These are phyloP conservation scores for Magnusiomyces magnusii DNA, from an alignment of 1,139 yeast genomes.

Conservation along the genomic window DNA sequence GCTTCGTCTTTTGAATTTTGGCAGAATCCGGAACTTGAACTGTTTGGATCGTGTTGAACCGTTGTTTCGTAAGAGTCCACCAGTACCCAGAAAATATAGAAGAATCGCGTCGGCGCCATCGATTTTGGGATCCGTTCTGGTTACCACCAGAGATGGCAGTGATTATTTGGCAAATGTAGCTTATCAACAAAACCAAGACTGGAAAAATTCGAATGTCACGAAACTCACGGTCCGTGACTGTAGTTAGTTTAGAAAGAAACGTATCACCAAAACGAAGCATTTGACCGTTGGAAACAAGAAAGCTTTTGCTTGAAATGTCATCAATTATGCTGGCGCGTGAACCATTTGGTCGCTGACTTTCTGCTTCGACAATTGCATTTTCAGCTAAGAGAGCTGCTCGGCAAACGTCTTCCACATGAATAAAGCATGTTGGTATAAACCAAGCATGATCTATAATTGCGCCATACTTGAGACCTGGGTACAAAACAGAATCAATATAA, in stretches of 20 bases:
- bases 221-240: background rate
- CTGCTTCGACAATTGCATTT: slow-evolving; percentile 19
- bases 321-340: background rate
- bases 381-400: slow-evolving; percentile 26
- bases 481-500: slow-evolving; percentile 25
- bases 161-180: slow-evolving; percentile 1
- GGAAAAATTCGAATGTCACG: slow-evolving; percentile 13
- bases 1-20: slow-evolving; percentile 10
- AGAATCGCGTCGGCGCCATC: slow-evolving; percentile 14
- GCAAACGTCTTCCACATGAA: slow-evolving; percentile 32
- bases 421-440: slow-evolving; percentile 24
- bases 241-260: slow-evolving; percentile 5
- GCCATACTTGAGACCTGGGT: slow-evolving; percentile 23
- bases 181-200: slow-evolving; percentile 11
- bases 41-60: slow-evolving; percentile 15
- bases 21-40: slow-evolving; percentile 10
- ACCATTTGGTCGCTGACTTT: background rate
- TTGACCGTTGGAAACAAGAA: slow-evolving; percentile 15
- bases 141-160: slow-evolving; percentile 4
- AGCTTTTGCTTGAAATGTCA: slow-evolving; percentile 9
- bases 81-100: slow-evolving; percentile 16
- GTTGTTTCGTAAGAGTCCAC: slow-evolving; percentile 15
- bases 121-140: slow-evolving; percentile 7
- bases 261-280: slow-evolving; percentile 8
- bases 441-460: slow-evolving; percentile 25